Evolutionary conservation across 2,329 filamentous ascomycete genomes (phyloP), one percentile per base, ranked within the genome.

Genomic region (Penicillium capsulatum): DNA sequence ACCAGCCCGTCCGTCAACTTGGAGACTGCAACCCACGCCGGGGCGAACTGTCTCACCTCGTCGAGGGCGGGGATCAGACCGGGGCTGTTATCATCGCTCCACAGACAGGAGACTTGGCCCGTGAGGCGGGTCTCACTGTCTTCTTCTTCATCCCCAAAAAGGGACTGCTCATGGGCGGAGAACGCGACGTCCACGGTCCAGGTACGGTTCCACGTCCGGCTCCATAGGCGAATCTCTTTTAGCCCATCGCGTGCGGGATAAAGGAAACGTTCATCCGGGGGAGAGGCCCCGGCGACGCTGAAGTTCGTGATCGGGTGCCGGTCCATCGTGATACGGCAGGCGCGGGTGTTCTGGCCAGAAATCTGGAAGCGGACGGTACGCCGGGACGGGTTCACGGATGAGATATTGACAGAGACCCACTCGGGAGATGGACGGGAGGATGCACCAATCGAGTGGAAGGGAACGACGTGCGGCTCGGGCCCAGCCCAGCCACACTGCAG

Each of bases 51-150:
- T 51, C 77, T 70, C 34, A 86, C 73, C 66, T 97, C 90, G 53
- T 92, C 84, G 36, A 91, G 76, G 1, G 90, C 90, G 0, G 91
- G 90, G 33, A 97, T 89, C 1, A 74, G 73, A 3, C 79, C 83
- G 2, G 67, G 64, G 24, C 70, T 68, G 57, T 96, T 96, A 31
- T 79, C 81, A 67, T 98, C 92, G 55, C 84, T 88, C 89, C 90
- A 97, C 20, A 86, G 71, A 65, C 92, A 97, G 11, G 83, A 74
- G 1, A 90, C 80, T 22, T 70, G 75, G 1, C 89, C 86, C 48
- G 73, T 74, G 22, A 88, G 32, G 3, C 36, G n/a, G n/a, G n/a
- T 55, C 13, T 64, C 57, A 11, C 62, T 58, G 7, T 44, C 55
- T n/a, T 5, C 5, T 22, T 22, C 19, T 5, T 22, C 19, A 22